phyloP scores from a whole-genome alignment of 441 rosid species.

The Eruca vesicaria region DNA sequence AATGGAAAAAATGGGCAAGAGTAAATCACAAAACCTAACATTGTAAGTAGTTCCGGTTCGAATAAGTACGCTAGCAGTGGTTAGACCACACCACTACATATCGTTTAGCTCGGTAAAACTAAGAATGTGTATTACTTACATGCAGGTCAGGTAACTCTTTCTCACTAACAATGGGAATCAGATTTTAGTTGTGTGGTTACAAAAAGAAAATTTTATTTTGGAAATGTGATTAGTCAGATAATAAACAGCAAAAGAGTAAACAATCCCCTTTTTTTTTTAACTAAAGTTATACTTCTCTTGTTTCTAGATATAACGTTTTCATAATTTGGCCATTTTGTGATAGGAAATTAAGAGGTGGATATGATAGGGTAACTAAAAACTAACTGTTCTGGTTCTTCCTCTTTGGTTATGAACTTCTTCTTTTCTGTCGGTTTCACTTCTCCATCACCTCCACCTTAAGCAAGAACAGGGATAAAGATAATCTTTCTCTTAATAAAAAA shows the following conservation, averaged over 20 bases:
- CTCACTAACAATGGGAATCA: background rate
- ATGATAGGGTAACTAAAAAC: slow-evolving; percentile 15
- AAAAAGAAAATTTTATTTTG: background rate
- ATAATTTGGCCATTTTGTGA: background rate
- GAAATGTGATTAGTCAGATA: background rate
- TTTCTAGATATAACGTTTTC: background rate
- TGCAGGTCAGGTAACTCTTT: background rate
- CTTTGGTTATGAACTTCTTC: slow-evolving; percentile 84
- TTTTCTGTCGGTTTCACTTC: slow-evolving; percentile 68
- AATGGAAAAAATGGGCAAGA: background rate
- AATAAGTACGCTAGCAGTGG: background rate
- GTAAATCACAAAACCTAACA: background rate
- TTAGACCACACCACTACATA: background rate
- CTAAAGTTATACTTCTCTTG: background rate
- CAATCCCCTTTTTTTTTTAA: background rate
- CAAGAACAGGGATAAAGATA: slow-evolving; percentile 4
- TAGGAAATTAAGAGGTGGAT: background rate
- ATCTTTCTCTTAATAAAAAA: background rate
- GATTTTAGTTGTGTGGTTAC: background rate
- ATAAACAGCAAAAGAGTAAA: background rate
- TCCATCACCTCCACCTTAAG: slow-evolving; percentile 65
- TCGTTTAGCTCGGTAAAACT: background rate
- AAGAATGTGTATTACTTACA: background rate
- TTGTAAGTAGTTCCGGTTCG: background rate
- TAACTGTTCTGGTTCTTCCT: slow-evolving; percentile 87